A percentile compares a stretch with the other conserved stretches of the same genome.
These are phyloP conservation scores for Globisporangium emineosum DNA, from an alignment of 352 stramenopile genomes.

Conservation along the genomic window DNA sequence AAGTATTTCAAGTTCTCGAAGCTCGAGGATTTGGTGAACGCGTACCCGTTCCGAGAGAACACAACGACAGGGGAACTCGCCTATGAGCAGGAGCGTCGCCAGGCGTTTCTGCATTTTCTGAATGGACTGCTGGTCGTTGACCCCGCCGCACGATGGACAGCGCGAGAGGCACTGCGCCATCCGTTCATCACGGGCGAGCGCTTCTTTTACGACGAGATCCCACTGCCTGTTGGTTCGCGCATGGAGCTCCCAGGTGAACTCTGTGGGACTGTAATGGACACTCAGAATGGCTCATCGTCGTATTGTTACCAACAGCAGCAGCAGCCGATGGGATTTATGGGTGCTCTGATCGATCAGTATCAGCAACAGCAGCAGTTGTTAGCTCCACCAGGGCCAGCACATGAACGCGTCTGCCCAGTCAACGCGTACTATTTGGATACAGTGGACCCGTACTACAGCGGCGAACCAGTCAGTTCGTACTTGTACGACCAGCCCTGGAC, in stretches of 20 bases:
- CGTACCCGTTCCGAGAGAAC: conserved; percentile 32
- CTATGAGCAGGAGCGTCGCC: conserved; percentile 20
- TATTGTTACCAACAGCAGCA: conserved; percentile 7
- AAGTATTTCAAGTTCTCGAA: conserved; percentile 56
- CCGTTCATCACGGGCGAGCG: conserved; percentile 42
- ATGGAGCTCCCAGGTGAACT: not conserved
- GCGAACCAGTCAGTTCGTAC: conserved; percentile 3
- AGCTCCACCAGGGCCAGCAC: not conserved
- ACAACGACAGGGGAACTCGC: conserved; percentile 14
- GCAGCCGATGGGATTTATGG: not conserved
- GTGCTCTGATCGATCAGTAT: not conserved
- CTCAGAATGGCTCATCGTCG: not conserved
- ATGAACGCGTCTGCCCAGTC: conserved; percentile 17
- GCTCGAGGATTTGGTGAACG: conserved; percentile 38
- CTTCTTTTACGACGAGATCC: conserved; percentile 14
- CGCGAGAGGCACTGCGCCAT: conserved; percentile 34
- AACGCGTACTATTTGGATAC: conserved; percentile 14
- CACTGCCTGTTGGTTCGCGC: not conserved
- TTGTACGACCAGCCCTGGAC: conserved; percentile 11
- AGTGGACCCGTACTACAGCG: conserved; percentile 6
- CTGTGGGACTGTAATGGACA: not conserved
- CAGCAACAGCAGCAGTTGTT: conserved; percentile 2
- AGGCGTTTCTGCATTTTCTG: conserved; percentile 43
- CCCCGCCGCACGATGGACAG: conserved; percentile 33
- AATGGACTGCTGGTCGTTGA: conserved; percentile 28